phyloP scores from a whole-genome alignment of 768 basidiomycete genomes.

The Pulveroboletus sp. region DNA sequence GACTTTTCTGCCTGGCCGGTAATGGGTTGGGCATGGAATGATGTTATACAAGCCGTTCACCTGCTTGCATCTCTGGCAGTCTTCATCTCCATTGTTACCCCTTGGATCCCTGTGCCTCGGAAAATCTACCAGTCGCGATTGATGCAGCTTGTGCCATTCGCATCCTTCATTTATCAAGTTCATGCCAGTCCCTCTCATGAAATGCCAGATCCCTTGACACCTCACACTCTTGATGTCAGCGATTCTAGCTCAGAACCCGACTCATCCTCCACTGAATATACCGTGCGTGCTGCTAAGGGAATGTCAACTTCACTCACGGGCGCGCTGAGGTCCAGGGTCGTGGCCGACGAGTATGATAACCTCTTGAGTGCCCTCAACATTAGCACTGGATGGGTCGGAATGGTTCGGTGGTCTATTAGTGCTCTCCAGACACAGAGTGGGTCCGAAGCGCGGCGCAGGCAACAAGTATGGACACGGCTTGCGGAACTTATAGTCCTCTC shows the following conservation, averaged over 20 bases:
- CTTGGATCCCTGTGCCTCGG: constrained; percentile 36
- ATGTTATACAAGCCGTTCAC: constrained; percentile 60
- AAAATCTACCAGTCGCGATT: constrained; percentile 21
- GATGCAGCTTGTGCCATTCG: constrained; percentile 26
- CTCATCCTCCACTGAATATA: constrained; percentile 28
- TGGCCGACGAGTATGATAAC: constrained; percentile 34
- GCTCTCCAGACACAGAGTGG: neutral
- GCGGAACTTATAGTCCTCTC: constrained; percentile 44
- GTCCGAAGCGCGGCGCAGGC: constrained; percentile 33
- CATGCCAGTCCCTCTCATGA: constrained; percentile 1
- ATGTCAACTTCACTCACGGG: constrained; percentile 15
- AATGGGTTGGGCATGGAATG: constrained; percentile 42
- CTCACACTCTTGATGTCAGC: constrained; percentile 23
- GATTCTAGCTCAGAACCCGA: constrained; percentile 26
- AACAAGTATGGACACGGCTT: constrained; percentile 46
- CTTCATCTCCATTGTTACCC: constrained; percentile 50
- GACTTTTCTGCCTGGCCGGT: constrained; percentile 15
- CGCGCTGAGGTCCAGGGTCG: constrained; percentile 35
- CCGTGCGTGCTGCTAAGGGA: constrained; percentile 17
- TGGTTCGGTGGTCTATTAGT: constrained; percentile 29
- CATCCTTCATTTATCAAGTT: constrained; percentile 6
- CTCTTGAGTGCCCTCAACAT: constrained; percentile 40
- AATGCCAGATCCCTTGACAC: constrained; percentile 23
- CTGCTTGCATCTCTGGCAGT: constrained; percentile 60
- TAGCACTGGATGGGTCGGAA: constrained; percentile 32